Evolutionary conservation across 345 rosid species (phyloP), one percentile per base, ranked within the genome.

Genomic region (Eucalyptus lansdowneana): DNA sequence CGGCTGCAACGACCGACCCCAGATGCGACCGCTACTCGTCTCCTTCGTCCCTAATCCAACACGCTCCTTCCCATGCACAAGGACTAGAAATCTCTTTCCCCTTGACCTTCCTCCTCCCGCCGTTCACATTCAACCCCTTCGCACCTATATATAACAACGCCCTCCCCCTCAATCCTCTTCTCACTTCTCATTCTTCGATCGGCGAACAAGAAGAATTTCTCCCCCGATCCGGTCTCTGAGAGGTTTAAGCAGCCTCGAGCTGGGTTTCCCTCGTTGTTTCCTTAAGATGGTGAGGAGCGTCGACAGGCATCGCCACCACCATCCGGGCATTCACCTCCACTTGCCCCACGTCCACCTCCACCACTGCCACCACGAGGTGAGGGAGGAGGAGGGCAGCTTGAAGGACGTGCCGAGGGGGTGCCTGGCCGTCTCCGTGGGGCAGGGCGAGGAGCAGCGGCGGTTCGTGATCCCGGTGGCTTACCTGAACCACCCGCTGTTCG

Each of bases 381-480:
- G 91, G 50, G 88, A 34, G 62, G 88, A 86, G 47, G 88, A 29
- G 6, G 88, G 56, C 29, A 88, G 83, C 15, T 2, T 89, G 89
- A 90, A 90, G 69, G 93, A 90, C 67, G 92, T 96, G 40, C 97
- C 97, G 1, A 97, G 94, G 89, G 99, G 99, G 34, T 95, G 92
- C 88, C 86, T 97, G 2, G 95, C 98, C 16, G 89, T 97, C 34
- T 50, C 93, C 94, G 98, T 96, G 40, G 98, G 98, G 4, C 95
- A 93, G 80, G 96, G 94, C 42, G 95, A 94, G 87, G 95, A 96
- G 90, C 93, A 88, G 86, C 94, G 92, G 42, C 92, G 98, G 90
- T 97, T 96, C 89, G 96, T 97, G 87, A 90, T 97, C 80, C 99
- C 99, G 5, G 95, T 96, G 93, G 92, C 92, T 27, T 96, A 95